Conservation (phyloP, 2,329 filamentous ascomycete species). For the Pestalotiopsis fici region DNA sequence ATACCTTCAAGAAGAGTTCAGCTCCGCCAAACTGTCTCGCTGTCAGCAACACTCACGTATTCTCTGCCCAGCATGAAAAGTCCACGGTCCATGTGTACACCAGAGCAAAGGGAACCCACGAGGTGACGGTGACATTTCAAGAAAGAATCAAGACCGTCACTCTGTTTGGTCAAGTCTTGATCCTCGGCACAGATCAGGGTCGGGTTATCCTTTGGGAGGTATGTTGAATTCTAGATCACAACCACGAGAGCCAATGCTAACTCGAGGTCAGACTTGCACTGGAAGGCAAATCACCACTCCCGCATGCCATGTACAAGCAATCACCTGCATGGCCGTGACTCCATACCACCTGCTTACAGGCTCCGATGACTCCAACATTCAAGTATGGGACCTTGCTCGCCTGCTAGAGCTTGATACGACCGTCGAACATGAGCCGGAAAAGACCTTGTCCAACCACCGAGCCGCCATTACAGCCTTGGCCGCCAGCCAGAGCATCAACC, state of each 20-base stretch:
- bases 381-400: conserved; percentile 83
- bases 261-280: conserved; percentile 60
- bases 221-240: conserved; percentile 22
- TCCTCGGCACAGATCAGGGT: conserved; percentile 82
- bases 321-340: conserved; percentile 74
- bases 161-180: conserved; percentile 70
- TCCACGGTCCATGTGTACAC: conserved; percentile 93
- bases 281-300: conserved; percentile 76
- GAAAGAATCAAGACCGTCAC: conserved; percentile 81
- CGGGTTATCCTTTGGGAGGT: conserved; percentile 94
- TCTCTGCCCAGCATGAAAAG: conserved; percentile 88
- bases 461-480: conserved; percentile 68
- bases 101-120: conserved; percentile 79
- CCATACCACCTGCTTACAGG: conserved; percentile 75
- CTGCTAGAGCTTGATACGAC: conserved; percentile 64
- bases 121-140: conserved; percentile 83
- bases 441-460: conserved; percentile 77
- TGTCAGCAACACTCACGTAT: conserved; percentile 79
- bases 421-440: conserved; percentile 67
- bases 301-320: conserved; percentile 76
- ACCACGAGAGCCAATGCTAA: conserved; percentile 3
- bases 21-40: conserved; percentile 78
- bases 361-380: conserved; percentile 84
- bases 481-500: conserved; percentile 66
- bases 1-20: conserved; percentile 89